Conservation (phyloP, 495 filamentous ascomycete species). For the Articulospora tetracladia region DNA sequence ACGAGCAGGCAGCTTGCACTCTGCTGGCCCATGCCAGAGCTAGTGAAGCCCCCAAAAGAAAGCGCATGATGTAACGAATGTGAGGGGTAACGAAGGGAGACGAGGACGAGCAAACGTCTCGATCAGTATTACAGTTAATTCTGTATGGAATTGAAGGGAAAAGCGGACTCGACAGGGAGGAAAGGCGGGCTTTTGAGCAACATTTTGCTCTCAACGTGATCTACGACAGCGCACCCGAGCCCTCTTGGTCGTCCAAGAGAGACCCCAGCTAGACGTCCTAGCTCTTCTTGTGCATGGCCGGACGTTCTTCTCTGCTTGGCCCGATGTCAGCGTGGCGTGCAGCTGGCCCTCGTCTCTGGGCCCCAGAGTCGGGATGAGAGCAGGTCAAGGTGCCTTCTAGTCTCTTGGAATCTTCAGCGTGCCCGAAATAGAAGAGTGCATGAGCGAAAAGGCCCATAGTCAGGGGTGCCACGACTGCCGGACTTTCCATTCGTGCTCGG, state of each 20-base stretch:
- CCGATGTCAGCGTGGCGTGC: background rate
- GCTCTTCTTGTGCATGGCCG: background rate
- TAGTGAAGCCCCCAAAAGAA: background rate
- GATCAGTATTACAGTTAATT: background rate
- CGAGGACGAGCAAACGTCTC: background rate
- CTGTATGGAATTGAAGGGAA: background rate
- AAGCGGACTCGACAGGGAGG: background rate
- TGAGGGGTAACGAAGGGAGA: background rate
- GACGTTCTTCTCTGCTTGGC: background rate
- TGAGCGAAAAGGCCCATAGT: background rate
- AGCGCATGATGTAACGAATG: background rate
- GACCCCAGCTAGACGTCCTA: background rate
- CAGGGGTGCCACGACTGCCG: background rate
- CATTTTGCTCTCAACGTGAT: background rate
- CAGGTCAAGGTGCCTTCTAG: background rate
- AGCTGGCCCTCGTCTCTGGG: background rate
- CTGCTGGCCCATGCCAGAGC: background rate
- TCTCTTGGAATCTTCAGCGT: background rate
- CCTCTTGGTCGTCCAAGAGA: no score
- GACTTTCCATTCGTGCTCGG: background rate
- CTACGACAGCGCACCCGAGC: background rate
- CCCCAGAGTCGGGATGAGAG: background rate
- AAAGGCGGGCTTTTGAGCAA: background rate
- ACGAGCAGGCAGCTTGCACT: slow-evolving; percentile 35
- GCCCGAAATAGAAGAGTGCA: background rate